These are phyloP conservation scores for Hypoxylon intermedium DNA, from an alignment of 495 filamentous ascomycete genomes.

Conservation along the genomic window DNA sequence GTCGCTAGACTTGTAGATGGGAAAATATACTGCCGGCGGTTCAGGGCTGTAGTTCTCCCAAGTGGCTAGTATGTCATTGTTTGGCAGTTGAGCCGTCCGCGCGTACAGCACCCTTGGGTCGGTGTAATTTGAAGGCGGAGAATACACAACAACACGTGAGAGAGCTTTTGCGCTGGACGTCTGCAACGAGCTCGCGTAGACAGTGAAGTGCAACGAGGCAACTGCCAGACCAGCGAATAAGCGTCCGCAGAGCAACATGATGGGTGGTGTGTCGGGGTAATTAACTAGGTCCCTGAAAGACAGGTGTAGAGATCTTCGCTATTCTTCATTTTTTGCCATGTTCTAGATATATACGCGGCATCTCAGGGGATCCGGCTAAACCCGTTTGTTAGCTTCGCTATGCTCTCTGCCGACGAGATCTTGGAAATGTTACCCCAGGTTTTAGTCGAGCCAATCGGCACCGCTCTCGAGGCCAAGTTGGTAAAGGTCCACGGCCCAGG, in stretches of 20 bases:
- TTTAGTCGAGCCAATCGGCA: constrained; percentile 34
- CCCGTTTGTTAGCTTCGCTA: constrained; percentile 11
- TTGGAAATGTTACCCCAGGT: constrained; percentile 31
- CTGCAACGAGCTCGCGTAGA: neutral
- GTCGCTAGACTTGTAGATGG: constrained; percentile 69
- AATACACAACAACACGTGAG: constrained; percentile 22
- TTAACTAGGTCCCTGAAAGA: neutral
- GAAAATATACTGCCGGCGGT: constrained; percentile 66
- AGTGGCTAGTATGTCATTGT: constrained; percentile 65
- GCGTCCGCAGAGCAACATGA: constrained; percentile 18
- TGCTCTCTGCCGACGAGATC: constrained; percentile 24
- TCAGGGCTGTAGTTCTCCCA: constrained; percentile 68
- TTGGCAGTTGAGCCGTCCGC: constrained; percentile 56
- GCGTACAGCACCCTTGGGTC: constrained; percentile 60
- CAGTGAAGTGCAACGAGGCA: neutral
- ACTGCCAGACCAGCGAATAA: constrained; percentile 23
- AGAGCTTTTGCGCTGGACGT: constrained; percentile 16
- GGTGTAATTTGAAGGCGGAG: constrained; percentile 26
- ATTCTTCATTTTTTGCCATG: neutral
- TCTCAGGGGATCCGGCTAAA: constrained; percentile 25
- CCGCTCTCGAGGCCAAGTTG: constrained; percentile 5
- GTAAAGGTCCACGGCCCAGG: constrained; percentile 17
- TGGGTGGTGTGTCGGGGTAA: neutral
- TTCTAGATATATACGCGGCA: constrained; percentile 23
- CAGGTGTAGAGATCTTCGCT: constrained; percentile 14